phyloP scores from a whole-genome alignment of 345 rosid genomes.

The Eutrema heterophyllum region DNA sequence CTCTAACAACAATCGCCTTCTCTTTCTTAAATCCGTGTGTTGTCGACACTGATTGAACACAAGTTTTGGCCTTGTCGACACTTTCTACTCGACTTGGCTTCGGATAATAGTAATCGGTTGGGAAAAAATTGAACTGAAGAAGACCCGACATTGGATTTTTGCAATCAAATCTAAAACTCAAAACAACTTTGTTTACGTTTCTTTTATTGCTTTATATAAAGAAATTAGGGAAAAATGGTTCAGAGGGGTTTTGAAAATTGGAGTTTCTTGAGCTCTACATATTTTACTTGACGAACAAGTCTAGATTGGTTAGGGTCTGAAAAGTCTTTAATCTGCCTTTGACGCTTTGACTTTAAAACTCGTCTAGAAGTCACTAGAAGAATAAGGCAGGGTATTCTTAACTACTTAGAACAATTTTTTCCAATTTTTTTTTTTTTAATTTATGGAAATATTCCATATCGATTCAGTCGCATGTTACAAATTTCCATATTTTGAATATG shows the following conservation, averaged over 20 bases:
- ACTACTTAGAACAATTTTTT: neutral
- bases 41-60: conserved; percentile 9
- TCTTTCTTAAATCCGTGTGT: conserved; percentile 4
- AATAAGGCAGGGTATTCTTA: neutral
- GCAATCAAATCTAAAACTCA: neutral
- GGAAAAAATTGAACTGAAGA: conserved; percentile 46
- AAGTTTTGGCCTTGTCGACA: conserved; percentile 16
- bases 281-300: conserved; percentile 23
- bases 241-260: neutral
- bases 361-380: conserved; percentile 17
- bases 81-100: conserved; percentile 19
- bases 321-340: conserved; percentile 8
- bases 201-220: neutral
- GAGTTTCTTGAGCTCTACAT: conserved; percentile 19
- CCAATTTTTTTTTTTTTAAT: neutral
- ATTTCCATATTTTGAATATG: neutral
- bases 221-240: neutral
- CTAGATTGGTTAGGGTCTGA: neutral
- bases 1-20: neutral
- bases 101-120: conserved; percentile 43
- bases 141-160: conserved; percentile 18
- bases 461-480: neutral
- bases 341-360: neutral
- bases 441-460: conserved; percentile 3
- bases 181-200: neutral